Conservation (phyloP, 176 grass and related monocot genomes). For the Secale cereale region DNA sequence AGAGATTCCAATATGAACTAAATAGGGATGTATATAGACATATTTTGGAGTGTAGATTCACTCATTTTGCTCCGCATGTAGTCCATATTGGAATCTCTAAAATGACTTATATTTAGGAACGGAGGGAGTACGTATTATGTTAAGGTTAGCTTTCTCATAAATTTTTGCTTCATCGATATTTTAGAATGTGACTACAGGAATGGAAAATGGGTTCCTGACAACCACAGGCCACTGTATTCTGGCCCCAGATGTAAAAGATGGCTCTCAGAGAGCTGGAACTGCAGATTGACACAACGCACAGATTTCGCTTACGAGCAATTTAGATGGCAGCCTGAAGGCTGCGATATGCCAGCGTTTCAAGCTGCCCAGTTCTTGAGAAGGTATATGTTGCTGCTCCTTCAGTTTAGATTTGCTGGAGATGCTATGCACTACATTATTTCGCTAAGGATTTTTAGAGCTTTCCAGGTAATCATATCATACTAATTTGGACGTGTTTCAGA, state of each 20-base stretch:
- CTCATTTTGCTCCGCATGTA: no score
- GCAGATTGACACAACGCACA: conserved; percentile 52
- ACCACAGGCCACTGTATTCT: conserved; percentile 59
- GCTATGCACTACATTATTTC: neutral
- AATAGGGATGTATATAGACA: no score
- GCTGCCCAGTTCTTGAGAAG: conserved; percentile 46
- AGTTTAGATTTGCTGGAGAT: neutral
- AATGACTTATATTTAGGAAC: no score
- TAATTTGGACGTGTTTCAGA: conserved; percentile 39
- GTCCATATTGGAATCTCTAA: no score
- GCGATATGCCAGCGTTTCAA: conserved; percentile 45
- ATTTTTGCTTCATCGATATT: conserved; percentile 1
- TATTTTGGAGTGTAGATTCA: no score
- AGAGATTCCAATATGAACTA: no score
- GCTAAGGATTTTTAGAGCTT: neutral
- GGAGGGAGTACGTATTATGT: no score
- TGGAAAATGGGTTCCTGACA: conserved; percentile 52
- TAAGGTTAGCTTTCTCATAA: neutral
- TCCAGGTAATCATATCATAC: neutral
- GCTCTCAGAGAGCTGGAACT: conserved; percentile 62
- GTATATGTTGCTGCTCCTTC: conserved; percentile 6
- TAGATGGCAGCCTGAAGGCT: conserved; percentile 64
- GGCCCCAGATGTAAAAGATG: conserved; percentile 58
- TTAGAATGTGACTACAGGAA: conserved; percentile 65
- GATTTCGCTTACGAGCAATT: conserved; percentile 69